Evolutionary conservation across 768 basidiomycete species (phyloP).

Genomic region (Boletus speciosus): DNA sequence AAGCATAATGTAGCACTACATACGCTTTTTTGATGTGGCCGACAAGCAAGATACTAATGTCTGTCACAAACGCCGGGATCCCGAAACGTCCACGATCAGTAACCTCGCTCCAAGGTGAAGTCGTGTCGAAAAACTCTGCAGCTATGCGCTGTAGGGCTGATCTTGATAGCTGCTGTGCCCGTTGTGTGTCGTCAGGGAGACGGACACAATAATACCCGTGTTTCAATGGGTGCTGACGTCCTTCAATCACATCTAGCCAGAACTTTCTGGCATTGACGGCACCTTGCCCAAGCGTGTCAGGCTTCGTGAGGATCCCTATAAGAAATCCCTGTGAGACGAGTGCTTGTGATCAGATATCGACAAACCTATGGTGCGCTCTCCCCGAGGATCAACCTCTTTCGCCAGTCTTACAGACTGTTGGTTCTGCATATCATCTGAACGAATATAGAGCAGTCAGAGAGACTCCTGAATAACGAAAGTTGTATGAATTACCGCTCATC

Average conservation of each 20-base stretch:
- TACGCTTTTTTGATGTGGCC: conserved; percentile 52
- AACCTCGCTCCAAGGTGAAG: conserved; percentile 51
- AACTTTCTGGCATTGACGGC: conserved; percentile 35
- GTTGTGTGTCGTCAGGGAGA: conserved; percentile 57
- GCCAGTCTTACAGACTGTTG: conserved; percentile 58
- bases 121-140: conserved; percentile 43
- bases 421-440: conserved; percentile 63
- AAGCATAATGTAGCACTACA: conserved; percentile 14
- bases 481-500: conserved; percentile 46
- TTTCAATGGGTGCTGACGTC: conserved; percentile 41
- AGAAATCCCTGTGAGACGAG: not conserved
- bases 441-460: not conserved
- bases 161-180: conserved; percentile 36
- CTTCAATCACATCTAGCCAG: conserved; percentile 54
- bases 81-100: conserved; percentile 51
- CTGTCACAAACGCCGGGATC: conserved; percentile 46
- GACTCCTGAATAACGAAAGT: not conserved
- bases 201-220: conserved; percentile 70
- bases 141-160: conserved; percentile 37
- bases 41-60: conserved; percentile 52
- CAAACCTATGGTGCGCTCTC: conserved; percentile 61
- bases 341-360: not conserved
- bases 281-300: conserved; percentile 50
- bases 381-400: conserved; percentile 46
- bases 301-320: conserved; percentile 67